Evolutionary conservation across 306 rosid species (phyloP), one percentile per base, ranked within the genome.

Genomic region (Quercus parvula): DNA sequence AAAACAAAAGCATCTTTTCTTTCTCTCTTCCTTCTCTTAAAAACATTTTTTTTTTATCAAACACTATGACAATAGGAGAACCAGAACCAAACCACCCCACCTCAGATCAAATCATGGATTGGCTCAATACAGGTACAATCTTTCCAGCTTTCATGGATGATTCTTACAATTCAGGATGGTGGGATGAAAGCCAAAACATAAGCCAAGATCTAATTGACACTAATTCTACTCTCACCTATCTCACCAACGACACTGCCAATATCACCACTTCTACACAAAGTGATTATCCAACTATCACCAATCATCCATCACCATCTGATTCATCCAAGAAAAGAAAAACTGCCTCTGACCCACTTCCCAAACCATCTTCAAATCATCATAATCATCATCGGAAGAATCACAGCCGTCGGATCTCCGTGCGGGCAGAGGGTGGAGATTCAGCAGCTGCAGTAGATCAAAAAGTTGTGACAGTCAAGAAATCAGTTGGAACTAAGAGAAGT

Each of bases 81-180:
- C 70, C 85, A 41, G 82, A 69, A 62, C 88, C 91, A 80, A 87
- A 87, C 73, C 77, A 88, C 74, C 78, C 87, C 62, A 70, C 84
- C 38, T 69, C 91, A 54, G 99, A 92, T 85, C 94, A 92, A 59
- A 82, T 86, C 83, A 75, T 91, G 71, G 97, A 92, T 61, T 94
- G 97, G 97, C 84, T 92, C 35, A 94, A 88, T 31, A 89, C 95
- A 56, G 88, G 85, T 72, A 82, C 97, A 41, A 90, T 82, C 83
- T 87, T 90, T 52, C 90, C 97, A 35, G 84, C 97, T 27, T 94
- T 88, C 83, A 83, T 91, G 64, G 93, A 94, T 61, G 90, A 94
- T 73, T 87, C 94, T 1, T 89, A 87, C 70, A 77, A 71, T 78
- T 54, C 91, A 3, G 77, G 62, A 0, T 82, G 90, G 86, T 94